Percentiles rank a stretch among this genome's conserved stretches.
Evolutionary conservation across 1,284 basidiomycete species (phyloP).

Genomic region (Moniliella sp.): DNA sequence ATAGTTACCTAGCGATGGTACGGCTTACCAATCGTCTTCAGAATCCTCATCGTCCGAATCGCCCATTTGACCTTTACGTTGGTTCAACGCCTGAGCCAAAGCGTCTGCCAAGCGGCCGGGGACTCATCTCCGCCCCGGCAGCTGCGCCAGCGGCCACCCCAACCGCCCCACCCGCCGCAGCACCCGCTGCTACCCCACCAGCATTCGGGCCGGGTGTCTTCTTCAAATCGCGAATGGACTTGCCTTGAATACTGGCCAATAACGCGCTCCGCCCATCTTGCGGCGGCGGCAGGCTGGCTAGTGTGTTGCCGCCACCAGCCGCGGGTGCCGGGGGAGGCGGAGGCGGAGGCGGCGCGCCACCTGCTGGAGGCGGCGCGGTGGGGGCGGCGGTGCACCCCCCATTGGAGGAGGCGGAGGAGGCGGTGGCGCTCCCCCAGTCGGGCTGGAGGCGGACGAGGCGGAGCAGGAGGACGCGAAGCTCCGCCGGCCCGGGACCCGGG

Average conservation of each 20-base stretch:
- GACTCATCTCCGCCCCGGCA: neutral
- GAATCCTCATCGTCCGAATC: conserved; percentile 68
- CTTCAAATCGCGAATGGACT: conserved; percentile 49
- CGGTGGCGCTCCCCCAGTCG: conserved; percentile 7
- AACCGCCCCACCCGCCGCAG: too few relatives aligned
- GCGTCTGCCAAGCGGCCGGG: conserved; percentile 45
- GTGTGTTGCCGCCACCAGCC: too few relatives aligned
- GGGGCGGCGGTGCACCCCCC: neutral
- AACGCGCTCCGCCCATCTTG: conserved; percentile 41
- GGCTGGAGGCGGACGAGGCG: conserved; percentile 11
- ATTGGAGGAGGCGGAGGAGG: conserved; percentile 1
- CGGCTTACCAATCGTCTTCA: conserved; percentile 27
- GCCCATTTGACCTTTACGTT: conserved; percentile 69
- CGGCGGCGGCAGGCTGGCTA: conserved; percentile 7
- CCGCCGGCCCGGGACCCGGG: conserved; percentile 4
- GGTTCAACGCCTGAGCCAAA: conserved; percentile 47
- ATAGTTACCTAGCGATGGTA: too few relatives aligned
- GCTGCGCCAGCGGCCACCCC: conserved; percentile 1
- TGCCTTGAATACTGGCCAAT: conserved; percentile 49
- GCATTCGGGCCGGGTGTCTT: conserved; percentile 38
- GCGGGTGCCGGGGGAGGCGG: neutral
- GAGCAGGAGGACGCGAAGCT: conserved; percentile 10
- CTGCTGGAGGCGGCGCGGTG: neutral
- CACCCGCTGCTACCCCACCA: too few relatives aligned
- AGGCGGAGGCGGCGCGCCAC: neutral